Conservation (phyloP, 2,329 filamentous ascomycete species). For the Diplodia scrobiculata region DNA sequence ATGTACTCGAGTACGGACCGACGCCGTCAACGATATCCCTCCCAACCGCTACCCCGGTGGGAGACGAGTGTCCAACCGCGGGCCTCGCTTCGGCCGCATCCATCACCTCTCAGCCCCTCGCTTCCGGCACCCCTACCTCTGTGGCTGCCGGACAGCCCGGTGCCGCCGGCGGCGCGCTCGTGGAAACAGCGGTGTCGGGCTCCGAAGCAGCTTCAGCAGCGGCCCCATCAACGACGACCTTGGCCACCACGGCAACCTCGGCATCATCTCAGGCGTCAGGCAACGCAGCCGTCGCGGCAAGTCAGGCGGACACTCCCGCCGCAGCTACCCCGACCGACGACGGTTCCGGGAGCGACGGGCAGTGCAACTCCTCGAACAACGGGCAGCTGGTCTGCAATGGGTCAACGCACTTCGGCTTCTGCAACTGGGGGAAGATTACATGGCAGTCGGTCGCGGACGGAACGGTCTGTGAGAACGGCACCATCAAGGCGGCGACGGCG, state of each 20-base stretch:
- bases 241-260: not conserved
- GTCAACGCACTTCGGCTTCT: constrained; percentile 47
- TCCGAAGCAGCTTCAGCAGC: too few relatives aligned
- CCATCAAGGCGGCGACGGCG: constrained; percentile 35
- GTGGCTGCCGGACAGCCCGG: too few relatives aligned
- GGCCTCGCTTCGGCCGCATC: too few relatives aligned
- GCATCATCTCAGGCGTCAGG: not conserved
- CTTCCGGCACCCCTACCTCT: not conserved
- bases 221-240: not conserved
- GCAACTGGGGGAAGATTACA: constrained; percentile 45
- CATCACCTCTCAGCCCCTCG: not conserved
- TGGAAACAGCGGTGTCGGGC: too few relatives aligned
- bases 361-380: not conserved
- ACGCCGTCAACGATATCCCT: too few relatives aligned
- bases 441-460: constrained; percentile 46
- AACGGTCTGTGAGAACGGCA: constrained; percentile 49
- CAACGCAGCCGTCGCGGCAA: not conserved
- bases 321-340: not conserved
- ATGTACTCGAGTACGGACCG: not conserved
- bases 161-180: not conserved
- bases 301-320: too few relatives aligned
- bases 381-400: constrained; percentile 37
- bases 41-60: too few relatives aligned
- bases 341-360: not conserved
- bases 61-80: too few relatives aligned